Conservation (phyloP, 768 basidiomycete genomes). For the Dictyophora rubrovolvata region DNA sequence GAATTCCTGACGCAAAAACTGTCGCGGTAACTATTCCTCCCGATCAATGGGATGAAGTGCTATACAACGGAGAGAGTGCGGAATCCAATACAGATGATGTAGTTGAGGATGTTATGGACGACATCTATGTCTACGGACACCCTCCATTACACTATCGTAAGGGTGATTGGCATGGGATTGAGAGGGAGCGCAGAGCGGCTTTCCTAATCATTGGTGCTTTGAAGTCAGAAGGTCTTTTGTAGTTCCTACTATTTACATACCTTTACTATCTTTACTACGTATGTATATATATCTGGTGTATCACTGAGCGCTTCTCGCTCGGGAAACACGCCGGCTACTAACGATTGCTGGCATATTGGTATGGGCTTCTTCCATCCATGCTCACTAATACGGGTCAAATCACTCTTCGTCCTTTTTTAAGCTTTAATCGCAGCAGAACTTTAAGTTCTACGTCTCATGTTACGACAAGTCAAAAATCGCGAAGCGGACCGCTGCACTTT, state of each 20-base stretch:
- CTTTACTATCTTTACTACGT: too few relatives aligned
- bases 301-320: neutral
- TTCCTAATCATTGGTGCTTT: conserved; percentile 71
- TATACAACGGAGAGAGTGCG: conserved; percentile 47
- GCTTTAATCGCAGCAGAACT: neutral
- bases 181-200: conserved; percentile 70
- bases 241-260: too few relatives aligned
- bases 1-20: conserved; percentile 60
- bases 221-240: conserved; percentile 60
- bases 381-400: neutral
- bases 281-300: neutral
- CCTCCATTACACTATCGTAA: conserved; percentile 31
- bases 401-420: neutral
- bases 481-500: conserved; percentile 27
- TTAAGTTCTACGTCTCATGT: neutral
- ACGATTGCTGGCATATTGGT: neutral
- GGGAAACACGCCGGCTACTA: neutral
- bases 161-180: conserved; percentile 70
- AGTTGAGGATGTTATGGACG: conserved; percentile 27
- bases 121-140: conserved; percentile 54
- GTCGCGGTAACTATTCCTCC: conserved; percentile 73
- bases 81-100: conserved; percentile 29
- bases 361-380: neutral
- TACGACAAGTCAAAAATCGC: neutral
- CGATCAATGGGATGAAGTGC: conserved; percentile 70